Base-by-base conservation (phyloP, 2,329 filamentous ascomycete species). In the Knufia fluminis region DNA sequence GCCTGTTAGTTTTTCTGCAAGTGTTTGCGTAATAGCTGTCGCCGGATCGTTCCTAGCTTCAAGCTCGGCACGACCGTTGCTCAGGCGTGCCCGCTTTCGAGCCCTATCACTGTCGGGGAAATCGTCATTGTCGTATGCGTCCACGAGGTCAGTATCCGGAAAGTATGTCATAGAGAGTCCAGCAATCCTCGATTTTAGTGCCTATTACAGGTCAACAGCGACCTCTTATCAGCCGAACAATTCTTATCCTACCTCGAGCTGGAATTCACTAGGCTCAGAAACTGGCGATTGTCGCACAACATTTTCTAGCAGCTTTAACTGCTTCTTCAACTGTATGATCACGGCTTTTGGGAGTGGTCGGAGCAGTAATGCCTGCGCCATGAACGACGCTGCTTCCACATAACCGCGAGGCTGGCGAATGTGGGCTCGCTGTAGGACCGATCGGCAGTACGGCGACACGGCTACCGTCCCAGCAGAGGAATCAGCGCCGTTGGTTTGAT, bases 31-130 rank as follows among this genome's bases (percentile, higher is more conserved):
- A 42, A 19, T 14, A 14, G 24, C 16, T n/a, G 38, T 26, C 16
- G 43, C 20, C 2, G 23, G 64, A 51, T 12, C 32, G 7, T 62
- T 42, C 24, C 56, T 51, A 10, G 47, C 12, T 17, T 49, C 9
- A 59, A 64, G 62, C 60, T 71, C 32, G 67, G 62, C 40, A 58
- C 63, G 17, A 66, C 65, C 38, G 7, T 50, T 59, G n/a, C 61
- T 60, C 14, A 68, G 51, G 28, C 66, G 65, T 8, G 59, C 52
- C 17, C 65, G 61, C 52, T 69, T 70, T n/a, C 62, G 53, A 20
- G 63, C 56, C 46, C 63, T 57, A 42, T 58, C 53, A 45, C 56
- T 56, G 24, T 56, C 53, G 36, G 48, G 50, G 41, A 55, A 57
- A 12, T 38, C 24, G 7, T 50, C 35, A 6, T 48, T 46, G n/a